These are phyloP conservation scores for Colletotrichum sp. DNA, from an alignment of 2,329 filamentous ascomycete species.

Conservation along the genomic window DNA sequence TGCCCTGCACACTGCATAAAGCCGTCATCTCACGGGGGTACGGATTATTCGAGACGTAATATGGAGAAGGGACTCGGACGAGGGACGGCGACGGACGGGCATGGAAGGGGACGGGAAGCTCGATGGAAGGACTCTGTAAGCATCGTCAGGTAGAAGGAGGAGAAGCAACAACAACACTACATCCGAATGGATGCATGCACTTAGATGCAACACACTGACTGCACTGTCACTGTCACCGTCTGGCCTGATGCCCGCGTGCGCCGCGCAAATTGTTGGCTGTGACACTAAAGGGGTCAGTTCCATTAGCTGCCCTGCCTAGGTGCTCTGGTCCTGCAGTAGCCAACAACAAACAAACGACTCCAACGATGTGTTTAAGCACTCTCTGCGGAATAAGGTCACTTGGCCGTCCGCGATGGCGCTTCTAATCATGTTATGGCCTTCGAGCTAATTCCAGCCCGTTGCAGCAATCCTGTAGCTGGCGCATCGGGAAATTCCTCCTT, in stretches of 20 bases:
- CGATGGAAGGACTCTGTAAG: neutral
- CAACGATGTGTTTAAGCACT: neutral
- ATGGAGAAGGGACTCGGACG: neutral
- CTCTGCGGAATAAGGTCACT: neutral
- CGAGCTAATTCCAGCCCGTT: neutral
- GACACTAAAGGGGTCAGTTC: conserved; percentile 16
- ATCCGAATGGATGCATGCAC: neutral
- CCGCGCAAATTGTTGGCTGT: conserved; percentile 16
- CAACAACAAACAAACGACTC: neutral
- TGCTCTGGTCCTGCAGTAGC: neutral
- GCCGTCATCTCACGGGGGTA: neutral
- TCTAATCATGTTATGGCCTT: neutral
- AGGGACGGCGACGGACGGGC: neutral
- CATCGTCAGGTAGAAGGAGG: neutral
- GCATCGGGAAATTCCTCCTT: neutral
- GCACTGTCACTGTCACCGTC: neutral
- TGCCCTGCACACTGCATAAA: neutral
- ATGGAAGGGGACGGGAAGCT: neutral
- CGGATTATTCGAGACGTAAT: neutral
- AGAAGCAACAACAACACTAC: neutral
- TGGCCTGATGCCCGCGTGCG: conserved; percentile 3
- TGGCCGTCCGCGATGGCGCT: neutral
- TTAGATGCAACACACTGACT: neutral
- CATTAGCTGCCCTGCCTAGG: neutral
- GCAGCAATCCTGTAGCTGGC: neutral